Conservation (phyloP, 371 early-diverging fungal genomes). For the Nematocida sp. region DNA sequence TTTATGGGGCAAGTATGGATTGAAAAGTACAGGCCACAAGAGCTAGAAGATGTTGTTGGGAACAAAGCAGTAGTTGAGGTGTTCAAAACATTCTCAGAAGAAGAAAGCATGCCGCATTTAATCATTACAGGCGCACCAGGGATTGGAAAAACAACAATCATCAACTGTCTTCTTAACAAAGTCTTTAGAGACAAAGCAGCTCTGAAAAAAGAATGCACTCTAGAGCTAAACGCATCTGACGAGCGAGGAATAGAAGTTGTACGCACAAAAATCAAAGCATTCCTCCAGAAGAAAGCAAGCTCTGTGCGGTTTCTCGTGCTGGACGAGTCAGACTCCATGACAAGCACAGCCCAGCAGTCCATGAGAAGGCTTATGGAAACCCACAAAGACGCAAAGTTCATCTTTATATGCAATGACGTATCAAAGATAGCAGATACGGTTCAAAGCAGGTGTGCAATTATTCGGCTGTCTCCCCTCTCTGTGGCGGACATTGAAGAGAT, state of each 20-base stretch:
- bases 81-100: conserved; percentile 73
- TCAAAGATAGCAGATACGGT: conserved; percentile 96
- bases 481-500: conserved; percentile 72
- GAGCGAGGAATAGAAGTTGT: conserved; percentile 96
- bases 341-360: conserved; percentile 70
- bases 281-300: conserved; percentile 88
- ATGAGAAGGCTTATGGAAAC: conserved; percentile 91
- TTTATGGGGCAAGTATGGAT: conserved; percentile 64
- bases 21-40: conserved; percentile 84
- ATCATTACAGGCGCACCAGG: conserved; percentile 90
- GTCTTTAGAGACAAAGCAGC: conserved; percentile 75
- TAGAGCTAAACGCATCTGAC: conserved; percentile 96
- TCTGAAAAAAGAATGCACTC: conserved; percentile 77
- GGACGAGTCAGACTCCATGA: conserved; percentile 82
- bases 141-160: conserved; percentile 95
- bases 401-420: conserved; percentile 88
- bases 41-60: conserved; percentile 82
- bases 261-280: conserved; percentile 85
- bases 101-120: conserved; percentile 89
- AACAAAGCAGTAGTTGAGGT: conserved; percentile 82
- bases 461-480: conserved; percentile 72
- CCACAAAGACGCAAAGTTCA: conserved; percentile 84
- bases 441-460: conserved; percentile 87
- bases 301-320: conserved; percentile 75
- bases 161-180: conserved; percentile 78